Base-by-base conservation (phyloP, 495 filamentous ascomycete genomes). In the Mytilinidion resinicola region DNA sequence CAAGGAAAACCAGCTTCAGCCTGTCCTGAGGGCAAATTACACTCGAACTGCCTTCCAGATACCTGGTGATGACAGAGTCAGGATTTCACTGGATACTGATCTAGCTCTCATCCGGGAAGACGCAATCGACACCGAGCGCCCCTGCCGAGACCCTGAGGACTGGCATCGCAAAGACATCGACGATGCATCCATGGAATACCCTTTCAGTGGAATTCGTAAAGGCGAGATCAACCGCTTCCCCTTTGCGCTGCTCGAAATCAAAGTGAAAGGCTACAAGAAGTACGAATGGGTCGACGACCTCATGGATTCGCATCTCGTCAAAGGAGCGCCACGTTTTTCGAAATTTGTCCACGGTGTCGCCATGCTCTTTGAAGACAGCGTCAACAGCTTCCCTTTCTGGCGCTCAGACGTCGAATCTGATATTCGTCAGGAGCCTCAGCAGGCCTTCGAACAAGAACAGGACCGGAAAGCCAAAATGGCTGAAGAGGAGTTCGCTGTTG, bases 371-470 rank as follows among this genome's bases (percentile, higher is more conserved):
- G 95, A 97, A 58, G 95, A 97, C 69, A 77, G 95, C 68, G 92
- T 98, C 70, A 97, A 97, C 73, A 89, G 80, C 56, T 84, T 98
- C 56, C 93, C 93, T 4, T 96, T 97, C 78, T 98, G 93, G 93
- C 82, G 96, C 3, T 80, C 85, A 57, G 88, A 91, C 53, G 75
- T 96, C 9, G 92, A 96, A 61, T 89, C 81, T 36, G 93, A 98
- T 65, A 97, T 98, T 64, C 83, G 90, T 52, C 88, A 86, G 63
- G 93, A 98, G 69, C 93, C 93, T 2, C 85, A 93, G 67, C 80
- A 82, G 35, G 93, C 95, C 1, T 97, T 95, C 70, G 85, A 93
- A 53, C 88, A 90, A 65, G 90, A 95, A 65, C 92, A 96, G 70
- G 85, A 91, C 64, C 80, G 85, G 46, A 82, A 86, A 53, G 85